Base-by-base conservation (phyloP, 176 grass and related monocot species). In the Puya raimondii region DNA sequence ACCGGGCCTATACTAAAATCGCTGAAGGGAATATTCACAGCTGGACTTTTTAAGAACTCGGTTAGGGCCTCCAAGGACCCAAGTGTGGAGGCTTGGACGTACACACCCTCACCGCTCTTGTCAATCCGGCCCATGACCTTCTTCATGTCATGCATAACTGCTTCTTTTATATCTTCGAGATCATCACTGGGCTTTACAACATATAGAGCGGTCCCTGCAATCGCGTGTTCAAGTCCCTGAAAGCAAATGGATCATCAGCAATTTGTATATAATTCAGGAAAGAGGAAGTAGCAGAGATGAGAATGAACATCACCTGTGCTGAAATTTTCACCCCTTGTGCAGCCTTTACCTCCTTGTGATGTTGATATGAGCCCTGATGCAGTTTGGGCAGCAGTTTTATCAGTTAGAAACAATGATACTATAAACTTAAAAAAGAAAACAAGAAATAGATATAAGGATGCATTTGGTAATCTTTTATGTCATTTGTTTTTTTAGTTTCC, bases 311-410 rank as follows among this genome's bases (percentile, higher is more conserved):
- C 67, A 96, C 91, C 91, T 96, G 87, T 1, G 88, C 92, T 64
- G 92, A 96, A 78, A 96, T 86, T 84, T 96, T 96, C 56, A 96
- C 71, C 56, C 92, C 92, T 74, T 91, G 92, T 74, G 92, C 92
- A 67, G 92, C 92, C 82, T 87, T 96, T 47, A 96, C 76, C 78
- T 88, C 89, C 57, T 91, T 91, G 53, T 96, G 92, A 74, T 96
- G 92, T 76, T 75, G 51, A 51, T 96, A 96, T 56, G 85, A 65
- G 16, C 88, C 88, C 91, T 96, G 85, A 68, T 75, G 76, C n/a
- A 74, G 12, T 63, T 50, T 47, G 57, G 51, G 17, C 16, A 68
- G 29, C 12, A 23, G n/a, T 49, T 42, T 48, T n/a, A 48, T 15
- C 25, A 68, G 48, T 64, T 57, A 22, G 58, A 16, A 23, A 16